Evolutionary conservation across 257 asterid genomes (phyloP).

Genomic region (Gentiana macrophylla): DNA sequence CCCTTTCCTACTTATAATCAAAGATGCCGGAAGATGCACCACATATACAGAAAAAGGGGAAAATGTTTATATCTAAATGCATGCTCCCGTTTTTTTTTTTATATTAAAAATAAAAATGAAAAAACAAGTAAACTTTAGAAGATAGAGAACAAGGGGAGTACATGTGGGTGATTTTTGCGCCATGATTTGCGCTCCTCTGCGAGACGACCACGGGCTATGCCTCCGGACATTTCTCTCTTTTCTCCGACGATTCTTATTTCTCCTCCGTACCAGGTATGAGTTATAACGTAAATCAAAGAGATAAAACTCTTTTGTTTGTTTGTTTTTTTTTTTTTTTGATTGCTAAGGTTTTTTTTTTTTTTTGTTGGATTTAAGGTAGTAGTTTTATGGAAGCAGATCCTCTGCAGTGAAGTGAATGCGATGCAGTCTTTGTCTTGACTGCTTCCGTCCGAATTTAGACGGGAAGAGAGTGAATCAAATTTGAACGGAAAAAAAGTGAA

Average conservation of each 20-base stretch:
- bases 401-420: fast-evolving
- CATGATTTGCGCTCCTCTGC: slow-evolving; percentile 27
- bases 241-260: too few relatives aligned
- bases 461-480: too few relatives aligned
- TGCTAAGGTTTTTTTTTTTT: too few relatives aligned
- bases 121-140: neutral
- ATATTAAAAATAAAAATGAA: neutral
- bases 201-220: slow-evolving; percentile 25
- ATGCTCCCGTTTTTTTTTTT: neutral
- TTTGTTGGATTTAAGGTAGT: too few relatives aligned
- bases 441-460: too few relatives aligned
- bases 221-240: slow-evolving; percentile 14
- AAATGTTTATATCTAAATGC: neutral
- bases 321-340: too few relatives aligned
- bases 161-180: slow-evolving; percentile 30
- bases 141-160: neutral
- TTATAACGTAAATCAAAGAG: too few relatives aligned
- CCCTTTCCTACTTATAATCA: neutral
- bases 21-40: neutral
- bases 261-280: too few relatives aligned
- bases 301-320: too few relatives aligned
- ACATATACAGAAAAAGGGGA: neutral
- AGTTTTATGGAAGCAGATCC: too few relatives aligned
- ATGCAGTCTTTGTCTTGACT: too few relatives aligned
- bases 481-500: too few relatives aligned